Base-by-base conservation (phyloP, 768 basidiomycete species). In the Baorangia bicolor region DNA sequence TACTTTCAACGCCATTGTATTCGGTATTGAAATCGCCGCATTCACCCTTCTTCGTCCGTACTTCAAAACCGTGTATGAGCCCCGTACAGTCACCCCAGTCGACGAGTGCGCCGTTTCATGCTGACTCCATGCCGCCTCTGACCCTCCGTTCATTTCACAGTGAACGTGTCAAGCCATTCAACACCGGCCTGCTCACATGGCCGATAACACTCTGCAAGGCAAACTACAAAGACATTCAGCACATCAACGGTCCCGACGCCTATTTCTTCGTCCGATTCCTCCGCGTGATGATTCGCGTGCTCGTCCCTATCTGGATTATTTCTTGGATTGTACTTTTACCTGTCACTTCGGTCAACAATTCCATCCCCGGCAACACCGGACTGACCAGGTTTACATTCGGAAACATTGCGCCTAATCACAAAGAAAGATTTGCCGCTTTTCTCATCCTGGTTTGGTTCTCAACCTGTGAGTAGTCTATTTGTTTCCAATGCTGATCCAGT, bases 241-340 rank as follows among this genome's bases (percentile, higher is more conserved):
- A 75, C 40, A 78, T 81, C 40, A 94, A 94, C 58, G 93, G 93
- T 27, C 77, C 90, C 55, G 96, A 98, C 69, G 90, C 94, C 16
- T 99, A 96, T 74, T 87, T 95, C 67, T 99, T 90, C 63, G 87
- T 97, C 42, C 88, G 93, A 50, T 98, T 91, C 71, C 77, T 92
- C 28, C 84, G 87, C 46, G 86, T 98, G 79, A 89, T 97, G 83
- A 69, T 85, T 47, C 82, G 86, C 60, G 75, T 94, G 25, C 80
- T 98, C 68, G 63, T 95, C 7, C 95, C 97, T 23, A 92, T 97
- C 65, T 99, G 93, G 95, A 58, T 93, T 46, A 28, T 98, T 34
- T 90, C 92, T 2, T 98, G 96, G 95, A 67, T 75, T 47, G 77
- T 97, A 54, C 82, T 98, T 31, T 74, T 98, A 1, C 96, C 96